phyloP scores from a whole-genome alignment of 371 early-diverging fungal genomes.

The Massospora cicadina region DNA sequence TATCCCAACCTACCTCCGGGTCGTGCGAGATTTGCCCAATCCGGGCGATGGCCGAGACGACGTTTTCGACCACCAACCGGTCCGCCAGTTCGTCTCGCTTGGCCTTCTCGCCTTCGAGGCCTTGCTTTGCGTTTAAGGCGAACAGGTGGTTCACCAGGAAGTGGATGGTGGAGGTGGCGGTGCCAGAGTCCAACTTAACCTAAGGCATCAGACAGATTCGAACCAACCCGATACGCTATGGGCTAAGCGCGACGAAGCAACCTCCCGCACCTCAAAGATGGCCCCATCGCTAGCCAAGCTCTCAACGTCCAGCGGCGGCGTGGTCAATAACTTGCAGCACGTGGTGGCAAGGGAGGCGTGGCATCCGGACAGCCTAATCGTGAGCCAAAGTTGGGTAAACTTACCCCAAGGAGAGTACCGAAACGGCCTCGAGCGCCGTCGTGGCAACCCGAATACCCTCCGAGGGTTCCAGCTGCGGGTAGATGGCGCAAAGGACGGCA shows the following conservation, averaged over 20 bases:
- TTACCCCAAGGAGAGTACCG: slow-evolving; percentile 1
- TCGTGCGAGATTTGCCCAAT: slow-evolving; percentile 4
- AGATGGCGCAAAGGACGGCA: neutral
- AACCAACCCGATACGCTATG: neutral
- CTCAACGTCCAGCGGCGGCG: neutral
- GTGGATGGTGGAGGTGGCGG: slow-evolving; percentile 9
- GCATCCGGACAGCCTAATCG: neutral
- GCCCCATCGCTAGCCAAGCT: neutral
- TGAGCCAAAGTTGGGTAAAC: neutral
- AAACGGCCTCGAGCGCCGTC: slow-evolving; percentile 1
- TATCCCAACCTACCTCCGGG: neutral
- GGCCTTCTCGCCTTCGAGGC: neutral
- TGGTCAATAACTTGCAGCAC: slow-evolving; percentile 7
- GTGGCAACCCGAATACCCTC: neutral
- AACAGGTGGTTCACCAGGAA: slow-evolving; percentile 9
- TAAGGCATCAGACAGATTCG: neutral
- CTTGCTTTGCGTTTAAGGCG: neutral
- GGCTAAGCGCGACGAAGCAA: slow-evolving; percentile 2
- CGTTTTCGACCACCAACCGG: slow-evolving; percentile 1
- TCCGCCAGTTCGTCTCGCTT: neutral
- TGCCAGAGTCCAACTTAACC: slow-evolving; percentile 5
- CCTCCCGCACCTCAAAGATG: slow-evolving; percentile 2
- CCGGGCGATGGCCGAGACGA: slow-evolving; percentile 10
- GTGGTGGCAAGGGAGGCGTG: slow-evolving; percentile 6
- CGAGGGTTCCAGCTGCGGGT: neutral